Evolutionary conservation across 1,284 basidiomycete genomes (phyloP), one percentile per base, ranked within the genome.

Genomic region (Ustilago lituana): DNA sequence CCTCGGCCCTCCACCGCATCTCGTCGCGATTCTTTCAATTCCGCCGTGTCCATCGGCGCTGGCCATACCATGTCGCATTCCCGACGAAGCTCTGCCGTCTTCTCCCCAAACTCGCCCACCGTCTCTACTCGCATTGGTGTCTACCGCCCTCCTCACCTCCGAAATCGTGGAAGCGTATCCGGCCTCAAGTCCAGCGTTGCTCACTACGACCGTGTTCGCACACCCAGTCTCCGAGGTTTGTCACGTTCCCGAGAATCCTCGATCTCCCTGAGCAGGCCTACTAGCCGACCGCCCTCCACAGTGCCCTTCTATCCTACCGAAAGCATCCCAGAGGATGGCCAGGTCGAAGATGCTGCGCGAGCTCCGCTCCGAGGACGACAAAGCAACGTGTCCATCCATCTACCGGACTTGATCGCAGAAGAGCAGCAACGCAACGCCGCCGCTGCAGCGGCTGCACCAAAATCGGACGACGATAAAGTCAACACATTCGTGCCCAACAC

Each of bases 131-230:
- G 70, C 26, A 50, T 61, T 33, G 72, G 72, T 17, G 62, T 76
- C 3, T 77, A 77, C 36, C 56, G 75, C 15, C 75, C 75, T 11
- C 75, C 75, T 12, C 75, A 77, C 24, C 51, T 77, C 23, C 46
- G 75, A 24, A 73, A 70, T 17, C 54, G 66, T 4, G 67, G 60
- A 20, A 68, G 63, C 47, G 44, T 64, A 4, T 68, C 68, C 4
- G 68, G 58, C 6, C 67, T 77, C 24, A 60, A 64, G 38, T 61
- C 75, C 2, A 62, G 57, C 46, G 64, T 77, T 2, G 73, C 75
- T 1, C 75, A 77, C 38, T 77, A 77, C 46, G 75, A 77, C 48
- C 59, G 75, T 26, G 67, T 77, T 12, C 39, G 75, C 14, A 76
- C 75, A 12, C 74, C 75, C 1, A 76, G 67, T 33, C 59, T 77